Conservation (phyloP, 768 basidiomycete species). For the Russula ochroleuca region DNA sequence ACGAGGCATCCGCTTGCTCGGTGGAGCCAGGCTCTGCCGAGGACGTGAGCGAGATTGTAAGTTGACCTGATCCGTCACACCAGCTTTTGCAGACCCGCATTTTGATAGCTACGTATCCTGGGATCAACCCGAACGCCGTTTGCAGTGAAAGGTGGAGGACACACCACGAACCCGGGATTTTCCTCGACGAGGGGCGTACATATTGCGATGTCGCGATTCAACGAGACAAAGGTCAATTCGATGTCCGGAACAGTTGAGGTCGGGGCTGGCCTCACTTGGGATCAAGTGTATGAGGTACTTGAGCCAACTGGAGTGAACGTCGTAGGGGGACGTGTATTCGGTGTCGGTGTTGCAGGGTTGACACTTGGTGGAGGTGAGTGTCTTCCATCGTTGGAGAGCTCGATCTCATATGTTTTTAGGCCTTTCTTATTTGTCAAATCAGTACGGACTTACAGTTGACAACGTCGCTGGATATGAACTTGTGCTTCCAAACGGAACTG, state of each 20-base stretch:
- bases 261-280: conserved; percentile 1
- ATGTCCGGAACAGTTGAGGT: not conserved
- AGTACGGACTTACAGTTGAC: conserved; percentile 36
- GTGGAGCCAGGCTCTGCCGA: conserved; percentile 25
- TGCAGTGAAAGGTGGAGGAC: not conserved
- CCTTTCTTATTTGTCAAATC: conserved; percentile 32
- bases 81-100: not conserved
- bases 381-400: not conserved
- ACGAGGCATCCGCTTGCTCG: conserved; percentile 15
- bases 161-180: not conserved
- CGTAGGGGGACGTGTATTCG: not conserved
- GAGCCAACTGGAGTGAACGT: not conserved
- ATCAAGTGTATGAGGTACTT: not conserved
- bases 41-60: conserved; percentile 24
- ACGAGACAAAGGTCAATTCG: not conserved
- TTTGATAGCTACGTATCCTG: not conserved
- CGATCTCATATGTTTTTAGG: conserved; percentile 26
- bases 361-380: conserved; percentile 24
- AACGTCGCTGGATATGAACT: conserved; percentile 33
- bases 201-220: not conserved
- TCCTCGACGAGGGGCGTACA: not conserved
- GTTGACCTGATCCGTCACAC: conserved; percentile 11
- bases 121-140: not conserved
- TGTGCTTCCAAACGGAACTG: conserved; percentile 32
- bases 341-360: not conserved